Conservation (phyloP, 352 stramenopile genomes). For the Blastocystis sp. region DNA sequence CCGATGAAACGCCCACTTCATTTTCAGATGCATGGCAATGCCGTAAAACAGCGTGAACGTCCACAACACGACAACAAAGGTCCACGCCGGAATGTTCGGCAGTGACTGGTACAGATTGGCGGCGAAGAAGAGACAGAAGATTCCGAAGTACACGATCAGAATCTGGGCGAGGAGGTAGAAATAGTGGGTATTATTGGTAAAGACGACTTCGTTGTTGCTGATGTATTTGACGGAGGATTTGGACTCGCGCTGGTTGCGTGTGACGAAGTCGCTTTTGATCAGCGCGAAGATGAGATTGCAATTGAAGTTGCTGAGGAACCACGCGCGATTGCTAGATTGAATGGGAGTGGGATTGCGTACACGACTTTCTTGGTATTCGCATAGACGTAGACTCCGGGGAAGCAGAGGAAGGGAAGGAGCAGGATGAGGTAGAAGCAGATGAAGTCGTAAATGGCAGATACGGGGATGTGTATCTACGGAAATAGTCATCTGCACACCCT, state of each 20-base stretch:
- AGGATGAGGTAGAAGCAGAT: constrained; percentile 34
- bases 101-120: constrained; percentile 15
- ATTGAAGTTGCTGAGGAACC: constrained; percentile 60
- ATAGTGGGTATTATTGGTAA: constrained; percentile 49
- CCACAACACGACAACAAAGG: not conserved
- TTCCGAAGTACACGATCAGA: constrained; percentile 1
- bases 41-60: not conserved
- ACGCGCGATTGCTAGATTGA: constrained; percentile 31
- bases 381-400: constrained; percentile 4
- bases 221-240: constrained; percentile 42
- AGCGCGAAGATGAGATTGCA: constrained; percentile 46
- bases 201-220: constrained; percentile 55
- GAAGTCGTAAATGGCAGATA: constrained; percentile 18
- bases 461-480: constrained; percentile 23
- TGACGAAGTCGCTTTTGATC: constrained; percentile 52
- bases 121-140: not conserved
- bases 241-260: constrained; percentile 2
- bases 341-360: not conserved
- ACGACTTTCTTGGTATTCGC: constrained; percentile 51
- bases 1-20: not conserved
- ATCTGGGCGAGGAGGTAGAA: constrained; percentile 43
- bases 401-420: not conserved
- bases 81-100: not conserved
- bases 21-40: constrained; percentile 5
- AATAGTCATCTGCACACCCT: not conserved